Conservation (phyloP, 352 stramenopile species). For the Pythium rishiriense region DNA sequence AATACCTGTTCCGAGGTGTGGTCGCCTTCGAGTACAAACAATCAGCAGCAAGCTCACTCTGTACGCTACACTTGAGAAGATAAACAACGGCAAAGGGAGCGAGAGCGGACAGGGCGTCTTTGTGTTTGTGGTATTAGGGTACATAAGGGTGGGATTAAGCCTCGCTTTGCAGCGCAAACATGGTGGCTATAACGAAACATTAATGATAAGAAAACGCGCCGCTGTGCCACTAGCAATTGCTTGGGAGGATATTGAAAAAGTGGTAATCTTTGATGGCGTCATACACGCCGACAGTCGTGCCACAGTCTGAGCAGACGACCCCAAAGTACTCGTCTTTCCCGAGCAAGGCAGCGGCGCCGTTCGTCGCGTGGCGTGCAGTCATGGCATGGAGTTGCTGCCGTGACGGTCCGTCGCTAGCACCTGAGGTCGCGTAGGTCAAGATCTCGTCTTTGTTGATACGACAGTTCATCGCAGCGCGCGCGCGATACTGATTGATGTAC, state of each 20-base stretch:
- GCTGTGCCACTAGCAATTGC: constrained; percentile 23
- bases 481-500: constrained; percentile 74
- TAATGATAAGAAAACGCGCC: too few species aligned
- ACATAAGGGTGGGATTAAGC: too few species aligned
- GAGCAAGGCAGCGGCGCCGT: constrained; percentile 30
- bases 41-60: too few species aligned
- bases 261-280: constrained; percentile 62
- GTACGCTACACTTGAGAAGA: too few species aligned
- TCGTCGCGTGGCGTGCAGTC: constrained; percentile 21
- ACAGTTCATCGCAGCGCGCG: constrained; percentile 63
- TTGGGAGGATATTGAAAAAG: constrained; percentile 81
- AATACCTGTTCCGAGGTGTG: too few species aligned
- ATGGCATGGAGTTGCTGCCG: constrained; percentile 35
- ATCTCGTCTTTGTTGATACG: constrained; percentile 70
- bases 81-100: too few species aligned
- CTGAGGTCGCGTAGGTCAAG: constrained; percentile 47
- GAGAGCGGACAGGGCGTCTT: too few species aligned
- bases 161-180: too few species aligned
- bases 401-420: constrained; percentile 18
- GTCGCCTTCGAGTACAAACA: too few species aligned
- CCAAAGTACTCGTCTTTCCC: constrained; percentile 62
- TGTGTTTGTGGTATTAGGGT: too few species aligned
- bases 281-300: constrained; percentile 71
- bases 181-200: too few species aligned
- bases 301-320: constrained; percentile 73